These are phyloP conservation scores for Blepharisma undulans DNA, from an alignment of 169 alveolate species.

Conservation along the genomic window DNA sequence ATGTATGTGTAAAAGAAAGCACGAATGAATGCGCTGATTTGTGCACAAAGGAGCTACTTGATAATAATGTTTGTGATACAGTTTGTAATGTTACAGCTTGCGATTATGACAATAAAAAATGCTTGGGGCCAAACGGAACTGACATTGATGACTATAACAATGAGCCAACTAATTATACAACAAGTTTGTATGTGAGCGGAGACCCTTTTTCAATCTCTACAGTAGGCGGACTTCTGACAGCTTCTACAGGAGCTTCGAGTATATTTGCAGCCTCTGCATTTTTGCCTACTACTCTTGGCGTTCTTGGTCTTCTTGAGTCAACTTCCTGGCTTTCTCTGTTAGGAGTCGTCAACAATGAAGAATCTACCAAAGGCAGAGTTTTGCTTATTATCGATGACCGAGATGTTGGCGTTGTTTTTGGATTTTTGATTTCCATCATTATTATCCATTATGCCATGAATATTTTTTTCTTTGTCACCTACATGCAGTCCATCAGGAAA, in stretches of 20 bases:
- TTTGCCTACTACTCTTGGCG: neutral
- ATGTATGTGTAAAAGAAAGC: neutral
- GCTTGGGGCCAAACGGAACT: neutral
- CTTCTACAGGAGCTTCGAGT: neutral
- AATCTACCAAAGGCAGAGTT: neutral
- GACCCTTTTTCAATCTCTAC: neutral
- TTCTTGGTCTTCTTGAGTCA: neutral
- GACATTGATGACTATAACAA: neutral
- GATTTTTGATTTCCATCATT: neutral
- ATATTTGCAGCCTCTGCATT: neutral
- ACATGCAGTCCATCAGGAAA: neutral
- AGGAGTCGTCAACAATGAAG: neutral
- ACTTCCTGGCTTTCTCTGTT: neutral
- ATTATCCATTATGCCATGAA: neutral
- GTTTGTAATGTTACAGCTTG: slow-evolving; percentile 30
- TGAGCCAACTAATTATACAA: neutral
- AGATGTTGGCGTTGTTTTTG: neutral
- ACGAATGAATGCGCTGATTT: neutral
- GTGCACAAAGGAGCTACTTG: neutral
- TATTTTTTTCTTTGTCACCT: neutral
- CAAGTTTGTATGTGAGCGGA: neutral
- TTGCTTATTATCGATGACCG: neutral
- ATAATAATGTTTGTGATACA: slow-evolving; percentile 20
- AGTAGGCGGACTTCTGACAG: neutral
- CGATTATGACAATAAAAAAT: neutral